Percentiles rank a stretch among this genome's conserved stretches.
These are phyloP conservation scores for Lathyrus sativus DNA, from an alignment of 306 rosid species.

Conservation along the genomic window DNA sequence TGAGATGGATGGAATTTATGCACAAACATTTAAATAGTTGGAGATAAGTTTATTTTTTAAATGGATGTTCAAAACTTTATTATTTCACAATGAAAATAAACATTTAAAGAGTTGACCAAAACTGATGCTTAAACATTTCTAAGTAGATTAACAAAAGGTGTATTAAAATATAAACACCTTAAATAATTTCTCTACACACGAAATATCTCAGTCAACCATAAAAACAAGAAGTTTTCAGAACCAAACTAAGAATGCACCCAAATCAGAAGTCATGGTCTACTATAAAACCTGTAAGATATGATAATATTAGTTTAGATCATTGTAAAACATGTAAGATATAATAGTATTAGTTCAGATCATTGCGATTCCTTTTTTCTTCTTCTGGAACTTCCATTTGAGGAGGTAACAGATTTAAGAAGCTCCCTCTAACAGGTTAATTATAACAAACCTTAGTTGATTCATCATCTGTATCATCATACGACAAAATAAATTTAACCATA, in stretches of 20 bases:
- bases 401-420: slow-evolving; percentile 88
- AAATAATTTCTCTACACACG: slow-evolving; percentile 42
- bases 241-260: slow-evolving; percentile 47
- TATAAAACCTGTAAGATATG: too few species aligned
- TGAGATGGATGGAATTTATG: too few species aligned
- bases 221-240: slow-evolving; percentile 48
- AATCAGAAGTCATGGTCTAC: slow-evolving; percentile 47
- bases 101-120: too few species aligned
- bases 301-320: too few species aligned
- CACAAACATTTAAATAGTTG: too few species aligned
- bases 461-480: slow-evolving; percentile 55
- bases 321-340: slow-evolving; percentile 27
- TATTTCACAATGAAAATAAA: too few species aligned
- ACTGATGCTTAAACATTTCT: too few species aligned
- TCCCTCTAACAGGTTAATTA: slow-evolving; percentile 73
- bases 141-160: slow-evolving; percentile 45
- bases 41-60: too few species aligned
- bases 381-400: slow-evolving; percentile 86
- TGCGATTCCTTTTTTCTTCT: slow-evolving; percentile 60
- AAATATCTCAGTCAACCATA: slow-evolving; percentile 50
- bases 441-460: slow-evolving; percentile 58
- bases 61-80: too few species aligned
- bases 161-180: slow-evolving; percentile 59
- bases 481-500: slow-evolving; percentile 13
- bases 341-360: slow-evolving; percentile 45